Percentiles rank a stretch among this genome's conserved stretches.
phyloP scores from a whole-genome alignment of 2,329 filamentous ascomycete genomes.

The Paramyrothecium roridum region DNA sequence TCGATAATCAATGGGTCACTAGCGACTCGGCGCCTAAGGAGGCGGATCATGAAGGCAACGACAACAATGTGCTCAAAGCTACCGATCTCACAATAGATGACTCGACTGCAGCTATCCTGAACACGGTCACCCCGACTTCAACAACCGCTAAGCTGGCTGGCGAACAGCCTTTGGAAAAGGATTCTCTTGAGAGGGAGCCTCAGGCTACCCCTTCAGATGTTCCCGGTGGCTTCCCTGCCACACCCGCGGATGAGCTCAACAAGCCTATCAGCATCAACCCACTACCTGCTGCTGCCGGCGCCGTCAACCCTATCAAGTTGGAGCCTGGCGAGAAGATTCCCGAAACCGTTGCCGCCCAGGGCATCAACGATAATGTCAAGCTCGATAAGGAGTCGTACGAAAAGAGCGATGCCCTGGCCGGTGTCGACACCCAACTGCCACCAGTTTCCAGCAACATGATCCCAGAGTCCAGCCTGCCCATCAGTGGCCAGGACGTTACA shows the following conservation, averaged over 20 bases:
- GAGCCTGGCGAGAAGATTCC: conserved; percentile 80
- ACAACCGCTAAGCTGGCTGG: conserved; percentile 67
- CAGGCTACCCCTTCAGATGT: conserved; percentile 30
- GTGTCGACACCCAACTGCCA: conserved; percentile 48
- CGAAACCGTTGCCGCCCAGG: conserved; percentile 63
- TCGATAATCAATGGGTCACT: conserved; percentile 86
- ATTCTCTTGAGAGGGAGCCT: conserved; percentile 10
- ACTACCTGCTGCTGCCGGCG: conserved; percentile 58
- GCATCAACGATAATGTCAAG: conserved; percentile 67
- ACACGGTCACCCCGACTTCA: conserved; percentile 65
- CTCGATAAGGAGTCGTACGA: conserved; percentile 86
- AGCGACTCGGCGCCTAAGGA: conserved; percentile 80
- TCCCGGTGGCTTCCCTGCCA: conserved; percentile 58
- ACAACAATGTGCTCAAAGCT: conserved; percentile 87
- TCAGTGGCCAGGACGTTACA: conserved; percentile 41
- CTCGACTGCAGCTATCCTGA: conserved; percentile 53
- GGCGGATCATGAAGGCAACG: conserved; percentile 76
- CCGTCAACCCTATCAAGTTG: conserved; percentile 76
- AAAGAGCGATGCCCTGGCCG: conserved; percentile 65
- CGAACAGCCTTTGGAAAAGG: conserved; percentile 52
- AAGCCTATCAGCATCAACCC: conserved; percentile 58
- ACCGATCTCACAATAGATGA: conserved; percentile 59
- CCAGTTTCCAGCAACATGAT: conserved; percentile 63
- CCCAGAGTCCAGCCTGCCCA: conserved; percentile 78
- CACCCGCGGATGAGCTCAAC: conserved; percentile 53